A percentile compares a stretch with the other conserved stretches of the same genome.
These are phyloP conservation scores for Xylaria sp. DNA, from an alignment of 2,329 filamentous ascomycete species.

Conservation along the genomic window DNA sequence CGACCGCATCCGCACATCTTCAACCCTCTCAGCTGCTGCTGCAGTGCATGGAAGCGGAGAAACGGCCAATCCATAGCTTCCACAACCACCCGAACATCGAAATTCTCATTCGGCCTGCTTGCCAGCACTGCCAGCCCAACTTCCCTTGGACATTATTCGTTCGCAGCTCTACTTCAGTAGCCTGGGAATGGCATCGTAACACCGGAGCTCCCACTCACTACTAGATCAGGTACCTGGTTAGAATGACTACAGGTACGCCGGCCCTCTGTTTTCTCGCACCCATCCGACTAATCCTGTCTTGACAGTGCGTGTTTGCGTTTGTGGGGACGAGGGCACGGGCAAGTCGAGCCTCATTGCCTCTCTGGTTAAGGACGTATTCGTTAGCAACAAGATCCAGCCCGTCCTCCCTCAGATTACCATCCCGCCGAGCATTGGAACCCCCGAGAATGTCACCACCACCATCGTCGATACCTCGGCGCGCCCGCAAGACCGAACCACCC, in stretches of 20 bases:
- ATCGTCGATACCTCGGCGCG: conserved; percentile 97
- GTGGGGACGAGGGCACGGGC: conserved; percentile 93
- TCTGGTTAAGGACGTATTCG: conserved; percentile 95
- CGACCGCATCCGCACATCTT: neutral
- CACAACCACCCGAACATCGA: neutral
- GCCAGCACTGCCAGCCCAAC: neutral
- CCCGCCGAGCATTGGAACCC: conserved; percentile 87
- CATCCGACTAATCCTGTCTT: conserved; percentile 7
- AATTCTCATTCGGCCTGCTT: neutral
- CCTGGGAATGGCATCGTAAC: conserved; percentile 28
- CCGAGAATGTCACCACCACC: conserved; percentile 95
- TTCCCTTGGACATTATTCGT: neutral
- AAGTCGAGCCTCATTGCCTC: conserved; percentile 94
- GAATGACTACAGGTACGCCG: conserved; percentile 34
- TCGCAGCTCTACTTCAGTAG: neutral
- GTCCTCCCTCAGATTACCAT: conserved; percentile 95
- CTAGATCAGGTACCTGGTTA: conserved; percentile 13
- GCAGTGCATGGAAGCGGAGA: neutral
- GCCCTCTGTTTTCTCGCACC: conserved; percentile 1
- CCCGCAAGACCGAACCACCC: conserved; percentile 85
- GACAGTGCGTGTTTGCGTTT: conserved; percentile 87
- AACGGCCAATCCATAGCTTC: neutral
- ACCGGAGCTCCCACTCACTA: conserved; percentile 14
- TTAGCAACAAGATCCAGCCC: conserved; percentile 91
- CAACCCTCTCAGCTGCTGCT: neutral